Base-by-base conservation (phyloP, 192 early-diverging fungal genomes). In the Dissophora globulifera region DNA sequence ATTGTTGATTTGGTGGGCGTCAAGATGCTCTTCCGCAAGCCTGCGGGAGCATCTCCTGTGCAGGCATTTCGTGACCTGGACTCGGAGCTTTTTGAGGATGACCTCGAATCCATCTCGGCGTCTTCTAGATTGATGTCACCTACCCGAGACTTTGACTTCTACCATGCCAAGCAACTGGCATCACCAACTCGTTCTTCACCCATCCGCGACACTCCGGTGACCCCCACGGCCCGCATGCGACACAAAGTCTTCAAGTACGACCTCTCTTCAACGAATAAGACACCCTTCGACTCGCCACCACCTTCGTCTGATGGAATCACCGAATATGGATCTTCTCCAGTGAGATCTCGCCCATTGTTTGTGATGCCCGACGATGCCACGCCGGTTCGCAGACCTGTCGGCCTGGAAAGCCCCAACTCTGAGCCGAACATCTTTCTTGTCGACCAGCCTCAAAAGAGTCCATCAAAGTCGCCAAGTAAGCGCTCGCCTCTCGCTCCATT, bases 1-100 rank as follows among this genome's bases (percentile, higher is more conserved):
- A 56, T 81, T 35, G 70, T 86, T 17, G 82, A 86, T 41, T 60
- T 86, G 35, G 69, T 86, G 17, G 84, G 84, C 26, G 82, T 80
- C 46, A 59, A 75, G n/a, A 67, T 83, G 49, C 45, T 63, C 17
- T 83, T 86, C 53, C 47, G 62, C 17, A 15, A 50, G 4, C 84
- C 83, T 30, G 45, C 54, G 12, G 59, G 31, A 50, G 26, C 62
- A 1, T 25, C 61, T 16, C 50, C 62, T 30, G 38, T 32, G 12
- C 33, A 59, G 30, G 66, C 50, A 10, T 33, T n/a, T n/a, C n/a
- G n/a, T n/a, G n/a, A 52, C 17, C 58, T 42, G 55, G 57, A 59
- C 27, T 51, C 15, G 16, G 8, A 13, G 40, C 46, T 42, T 31
- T 22, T 45, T 46, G 41, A 65, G 15, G 54, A 62, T 57, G 50